phyloP scores from a whole-genome alignment of 73 alveolate species.

The Durusdinium trenchii region DNA sequence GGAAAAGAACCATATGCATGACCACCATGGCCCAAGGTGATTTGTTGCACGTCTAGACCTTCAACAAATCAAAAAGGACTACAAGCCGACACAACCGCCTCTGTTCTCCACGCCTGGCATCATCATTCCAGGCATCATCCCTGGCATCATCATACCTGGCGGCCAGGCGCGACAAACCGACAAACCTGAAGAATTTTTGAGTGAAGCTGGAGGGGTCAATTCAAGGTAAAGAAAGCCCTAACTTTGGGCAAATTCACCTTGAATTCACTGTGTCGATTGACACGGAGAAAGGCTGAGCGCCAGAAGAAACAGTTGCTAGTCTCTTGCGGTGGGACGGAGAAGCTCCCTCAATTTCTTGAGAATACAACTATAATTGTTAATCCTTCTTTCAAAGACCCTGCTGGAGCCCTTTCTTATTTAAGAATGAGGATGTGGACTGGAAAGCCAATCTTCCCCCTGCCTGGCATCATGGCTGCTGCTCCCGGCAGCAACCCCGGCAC shows the following conservation, averaged over 20 bases:
- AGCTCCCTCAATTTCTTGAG: conserved; percentile 1
- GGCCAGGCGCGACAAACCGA: not conserved
- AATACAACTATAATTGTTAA: not conserved
- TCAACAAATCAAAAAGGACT: not conserved
- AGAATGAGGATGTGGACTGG: conserved; percentile 4
- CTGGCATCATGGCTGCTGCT: conserved; percentile 60
- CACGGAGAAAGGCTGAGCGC: too few species aligned
- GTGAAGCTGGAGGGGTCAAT: too few species aligned
- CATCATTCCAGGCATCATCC: conserved; percentile 72
- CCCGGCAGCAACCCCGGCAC: not conserved
- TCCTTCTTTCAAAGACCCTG: conserved; percentile 2
- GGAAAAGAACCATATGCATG: not conserved
- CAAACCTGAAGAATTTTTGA: not conserved
- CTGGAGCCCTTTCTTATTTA: not conserved
- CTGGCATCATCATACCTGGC: conserved; percentile 79
- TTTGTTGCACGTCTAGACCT: conserved; percentile 2
- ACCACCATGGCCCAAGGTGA: conserved; percentile 10
- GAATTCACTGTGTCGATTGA: too few species aligned
- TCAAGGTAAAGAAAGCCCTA: too few species aligned
- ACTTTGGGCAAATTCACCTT: too few species aligned
- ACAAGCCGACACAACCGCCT: not conserved
- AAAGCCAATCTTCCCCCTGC: too few species aligned
- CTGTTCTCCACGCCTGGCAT: conserved; percentile 64
- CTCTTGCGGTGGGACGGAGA: too few species aligned
- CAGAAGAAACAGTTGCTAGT: too few species aligned